Evolutionary conservation across 2,329 filamentous ascomycete genomes (phyloP).

Genomic region (Epichloe coenophiala): DNA sequence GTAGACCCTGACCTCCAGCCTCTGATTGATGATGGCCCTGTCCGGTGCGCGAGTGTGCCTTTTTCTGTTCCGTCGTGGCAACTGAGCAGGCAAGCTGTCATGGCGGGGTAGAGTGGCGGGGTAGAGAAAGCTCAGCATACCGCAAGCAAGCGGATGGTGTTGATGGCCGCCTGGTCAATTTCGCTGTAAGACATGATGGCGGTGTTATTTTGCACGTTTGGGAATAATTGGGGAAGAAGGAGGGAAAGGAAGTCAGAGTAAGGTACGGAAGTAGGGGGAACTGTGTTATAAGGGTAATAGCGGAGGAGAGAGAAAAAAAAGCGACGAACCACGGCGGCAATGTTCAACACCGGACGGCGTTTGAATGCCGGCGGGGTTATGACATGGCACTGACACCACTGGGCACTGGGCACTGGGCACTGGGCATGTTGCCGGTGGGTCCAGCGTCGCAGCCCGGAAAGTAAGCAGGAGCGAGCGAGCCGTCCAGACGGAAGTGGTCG

Average conservation of each 20-base stretch:
- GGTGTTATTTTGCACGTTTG: constrained; percentile 15
- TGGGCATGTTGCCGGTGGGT: constrained; percentile 3
- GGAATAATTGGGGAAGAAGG: constrained; percentile 10
- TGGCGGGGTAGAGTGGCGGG: constrained; percentile 15
- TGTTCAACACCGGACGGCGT: constrained; percentile 1
- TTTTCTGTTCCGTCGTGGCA: background rate
- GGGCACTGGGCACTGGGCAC: background rate
- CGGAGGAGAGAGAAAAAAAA: constrained; percentile 11
- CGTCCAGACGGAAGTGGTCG: background rate
- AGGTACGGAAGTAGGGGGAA: constrained; percentile 15
- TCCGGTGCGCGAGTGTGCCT: background rate
- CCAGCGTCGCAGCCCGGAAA: constrained; percentile 2
- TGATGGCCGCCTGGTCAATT: constrained; percentile 81
- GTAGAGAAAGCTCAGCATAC: constrained; percentile 46
- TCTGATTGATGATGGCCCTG: background rate
- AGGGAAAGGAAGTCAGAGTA: constrained; percentile 8
- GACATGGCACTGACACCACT: constrained; percentile 11
- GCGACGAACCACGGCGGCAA: background rate
- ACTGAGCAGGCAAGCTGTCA: constrained; percentile 7
- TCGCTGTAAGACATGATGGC: constrained; percentile 77
- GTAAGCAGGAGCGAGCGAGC: background rate
- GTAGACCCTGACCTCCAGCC: background rate
- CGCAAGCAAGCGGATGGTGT: constrained; percentile 93
- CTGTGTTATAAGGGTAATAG: constrained; percentile 12
- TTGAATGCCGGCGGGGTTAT: constrained; percentile 17